phyloP scores from a whole-genome alignment of 495 filamentous ascomycete species.

The Paragyromitra xinjiangensis region DNA sequence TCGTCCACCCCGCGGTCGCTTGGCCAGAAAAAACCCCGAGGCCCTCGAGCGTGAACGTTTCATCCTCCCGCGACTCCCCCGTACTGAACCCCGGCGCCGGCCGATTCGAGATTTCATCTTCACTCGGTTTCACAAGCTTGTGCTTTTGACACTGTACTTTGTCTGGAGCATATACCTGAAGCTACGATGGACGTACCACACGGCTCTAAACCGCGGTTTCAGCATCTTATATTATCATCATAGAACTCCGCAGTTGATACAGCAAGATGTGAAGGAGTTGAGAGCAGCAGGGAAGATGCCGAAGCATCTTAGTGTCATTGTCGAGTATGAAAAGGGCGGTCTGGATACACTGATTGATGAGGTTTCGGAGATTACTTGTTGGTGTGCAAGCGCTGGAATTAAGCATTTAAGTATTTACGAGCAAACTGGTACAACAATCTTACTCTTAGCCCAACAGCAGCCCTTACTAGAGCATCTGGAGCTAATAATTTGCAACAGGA shows the following conservation, averaged over 20 bases:
- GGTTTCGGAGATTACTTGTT: constrained; percentile 85
- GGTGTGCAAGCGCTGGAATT: constrained; percentile 89
- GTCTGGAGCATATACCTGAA: constrained; percentile 88
- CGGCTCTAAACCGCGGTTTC: constrained; percentile 74
- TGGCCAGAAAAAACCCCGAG: constrained; percentile 33
- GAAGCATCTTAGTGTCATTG: constrained; percentile 84
- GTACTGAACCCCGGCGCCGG: not conserved
- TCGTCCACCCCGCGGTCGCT: constrained; percentile 48
- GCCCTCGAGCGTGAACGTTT: constrained; percentile 52
- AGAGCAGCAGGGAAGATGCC: constrained; percentile 67
- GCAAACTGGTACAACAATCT: constrained; percentile 71
- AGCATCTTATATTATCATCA: constrained; percentile 91
- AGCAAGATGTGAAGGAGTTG: constrained; percentile 81
- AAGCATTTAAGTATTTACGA: constrained; percentile 88
- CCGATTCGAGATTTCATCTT: constrained; percentile 53
- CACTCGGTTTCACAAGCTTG: constrained; percentile 49
- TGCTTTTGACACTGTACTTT: constrained; percentile 69
- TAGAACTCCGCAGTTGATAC: constrained; percentile 87
- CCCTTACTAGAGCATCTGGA: not conserved
- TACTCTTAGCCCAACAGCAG: not conserved
- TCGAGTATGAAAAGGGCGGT: constrained; percentile 76
- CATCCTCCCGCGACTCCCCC: constrained; percentile 46
- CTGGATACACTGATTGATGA: constrained; percentile 87
- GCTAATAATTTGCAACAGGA: constrained; percentile 64
- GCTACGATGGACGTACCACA: constrained; percentile 78